Evolutionary conservation across 176 grass and related monocot genomes (phyloP).

Genomic region (Cenchrus fungigraminus): DNA sequence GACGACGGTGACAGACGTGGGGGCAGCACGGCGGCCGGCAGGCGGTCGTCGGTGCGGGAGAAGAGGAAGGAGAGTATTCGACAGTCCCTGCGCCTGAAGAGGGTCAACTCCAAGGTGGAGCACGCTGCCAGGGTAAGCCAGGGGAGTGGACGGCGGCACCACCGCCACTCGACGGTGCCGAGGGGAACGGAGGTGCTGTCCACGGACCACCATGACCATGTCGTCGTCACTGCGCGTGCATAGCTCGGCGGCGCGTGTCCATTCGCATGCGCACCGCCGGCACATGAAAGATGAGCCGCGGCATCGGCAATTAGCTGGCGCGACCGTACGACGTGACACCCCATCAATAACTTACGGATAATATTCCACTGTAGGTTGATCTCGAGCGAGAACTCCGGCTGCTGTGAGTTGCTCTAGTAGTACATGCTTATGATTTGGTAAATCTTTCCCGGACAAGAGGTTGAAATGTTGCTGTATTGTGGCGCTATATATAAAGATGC

Average conservation of each 20-base stretch:
- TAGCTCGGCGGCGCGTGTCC: neutral
- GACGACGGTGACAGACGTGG: neutral
- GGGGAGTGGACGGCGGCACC: neutral
- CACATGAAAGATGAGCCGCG: neutral
- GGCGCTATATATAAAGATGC: no score
- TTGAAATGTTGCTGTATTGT: no score
- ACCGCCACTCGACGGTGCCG: neutral
- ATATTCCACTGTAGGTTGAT: no score
- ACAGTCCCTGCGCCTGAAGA: conserved; percentile 25
- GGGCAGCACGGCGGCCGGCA: neutral
- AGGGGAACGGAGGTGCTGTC: neutral
- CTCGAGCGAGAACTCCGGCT: no score
- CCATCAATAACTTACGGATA: no score
- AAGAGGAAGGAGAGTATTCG: conserved; percentile 39
- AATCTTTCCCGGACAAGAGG: no score
- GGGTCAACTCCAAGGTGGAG: neutral
- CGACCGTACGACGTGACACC: no score
- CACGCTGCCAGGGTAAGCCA: neutral
- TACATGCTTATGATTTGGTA: no score
- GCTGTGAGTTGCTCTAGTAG: no score
- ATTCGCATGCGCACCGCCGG: neutral
- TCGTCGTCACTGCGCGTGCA: neutral
- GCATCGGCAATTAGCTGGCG: no score
- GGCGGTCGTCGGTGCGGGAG: conserved; percentile 17
- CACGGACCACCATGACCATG: neutral